A percentile compares a stretch with the other conserved stretches of the same genome.
phyloP scores from a whole-genome alignment of 129 eudicot species.

The Chrysanthemum lavandulifolium region DNA sequence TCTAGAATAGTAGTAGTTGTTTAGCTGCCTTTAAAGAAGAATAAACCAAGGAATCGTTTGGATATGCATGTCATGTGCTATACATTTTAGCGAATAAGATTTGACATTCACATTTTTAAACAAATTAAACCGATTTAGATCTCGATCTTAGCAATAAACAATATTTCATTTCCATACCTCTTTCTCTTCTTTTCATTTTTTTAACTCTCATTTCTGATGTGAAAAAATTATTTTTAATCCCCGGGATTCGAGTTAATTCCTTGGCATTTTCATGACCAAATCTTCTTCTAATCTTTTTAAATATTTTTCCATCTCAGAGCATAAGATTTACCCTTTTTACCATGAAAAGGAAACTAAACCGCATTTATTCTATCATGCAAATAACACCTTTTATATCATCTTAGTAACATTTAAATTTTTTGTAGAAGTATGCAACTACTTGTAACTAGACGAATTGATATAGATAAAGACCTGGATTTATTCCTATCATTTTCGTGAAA shows the following conservation, averaged over 20 bases:
- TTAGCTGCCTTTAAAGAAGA: neutral
- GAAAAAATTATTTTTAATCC: conserved; percentile 4
- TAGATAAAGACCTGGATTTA: too few relatives aligned
- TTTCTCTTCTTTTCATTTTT: conserved; percentile 6
- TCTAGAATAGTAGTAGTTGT: neutral
- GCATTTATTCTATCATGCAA: neutral
- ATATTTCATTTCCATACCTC: conserved; percentile 26
- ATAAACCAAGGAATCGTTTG: neutral
- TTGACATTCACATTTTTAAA: conserved; percentile 15
- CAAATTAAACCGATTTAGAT: conserved; percentile 34
- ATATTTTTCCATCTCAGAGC: neutral
- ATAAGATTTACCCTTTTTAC: neutral
- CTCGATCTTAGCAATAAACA: conserved; percentile 37
- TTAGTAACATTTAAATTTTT: too few relatives aligned
- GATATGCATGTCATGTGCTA: conserved; percentile 28
- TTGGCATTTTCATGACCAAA: conserved; percentile 21
- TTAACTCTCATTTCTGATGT: conserved; percentile 11
- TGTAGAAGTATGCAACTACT: too few relatives aligned
- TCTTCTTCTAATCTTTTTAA: conserved; percentile 5
- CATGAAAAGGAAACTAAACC: neutral
- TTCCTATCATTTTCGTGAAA: too few relatives aligned
- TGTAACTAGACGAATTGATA: too few relatives aligned
- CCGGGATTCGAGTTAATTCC: conserved; percentile 36
- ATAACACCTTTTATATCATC: too few relatives aligned
- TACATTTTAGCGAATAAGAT: conserved; percentile 29